A percentile compares a stretch with the other conserved stretches of the same genome.
Evolutionary conservation across 805 yeast genomes (phyloP).

Genomic region (Lachancea cidri): DNA sequence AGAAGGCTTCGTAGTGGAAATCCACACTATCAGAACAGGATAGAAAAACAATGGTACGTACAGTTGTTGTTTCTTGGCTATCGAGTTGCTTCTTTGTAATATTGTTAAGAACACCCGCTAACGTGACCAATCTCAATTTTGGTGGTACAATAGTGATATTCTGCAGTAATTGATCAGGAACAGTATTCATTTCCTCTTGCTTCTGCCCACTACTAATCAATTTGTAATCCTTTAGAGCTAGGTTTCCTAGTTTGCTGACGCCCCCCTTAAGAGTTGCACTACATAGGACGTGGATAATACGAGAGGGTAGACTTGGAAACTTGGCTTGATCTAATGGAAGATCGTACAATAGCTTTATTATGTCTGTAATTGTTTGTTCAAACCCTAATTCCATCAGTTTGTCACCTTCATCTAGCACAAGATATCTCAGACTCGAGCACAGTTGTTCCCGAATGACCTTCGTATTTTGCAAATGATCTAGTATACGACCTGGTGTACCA

Average conservation of each 20-base stretch:
- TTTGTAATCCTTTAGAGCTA: constrained; percentile 69
- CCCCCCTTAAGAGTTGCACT: constrained; percentile 88
- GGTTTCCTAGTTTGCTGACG: constrained; percentile 75
- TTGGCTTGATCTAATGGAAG: constrained; percentile 34
- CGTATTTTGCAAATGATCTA: constrained; percentile 92
- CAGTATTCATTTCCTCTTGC: constrained; percentile 37
- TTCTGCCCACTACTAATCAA: constrained; percentile 44
- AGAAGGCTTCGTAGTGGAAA: constrained; percentile 75
- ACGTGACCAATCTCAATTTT: constrained; percentile 77
- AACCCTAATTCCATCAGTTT: constrained; percentile 92
- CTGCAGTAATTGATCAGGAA: constrained; percentile 89
- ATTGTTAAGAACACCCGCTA: constrained; percentile 59
- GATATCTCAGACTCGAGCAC: constrained; percentile 69
- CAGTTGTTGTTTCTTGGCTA: constrained; percentile 22
- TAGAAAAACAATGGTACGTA: constrained; percentile 75
- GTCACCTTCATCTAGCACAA: constrained; percentile 97
- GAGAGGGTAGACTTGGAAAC: constrained; percentile 58
- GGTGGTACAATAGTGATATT: constrained; percentile 85
- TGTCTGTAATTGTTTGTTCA: constrained; percentile 83
- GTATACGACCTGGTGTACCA: constrained; percentile 94
- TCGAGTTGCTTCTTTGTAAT: constrained; percentile 33
- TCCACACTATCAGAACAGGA: constrained; percentile 97
- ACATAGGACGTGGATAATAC: constrained; percentile 76
- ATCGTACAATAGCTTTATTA: constrained; percentile 54
- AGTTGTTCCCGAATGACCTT: constrained; percentile 52